Evolutionary conservation across 345 rosid species (phyloP), one percentile per base, ranked within the genome.

Genomic region (Eucalyptus erythrocorys): DNA sequence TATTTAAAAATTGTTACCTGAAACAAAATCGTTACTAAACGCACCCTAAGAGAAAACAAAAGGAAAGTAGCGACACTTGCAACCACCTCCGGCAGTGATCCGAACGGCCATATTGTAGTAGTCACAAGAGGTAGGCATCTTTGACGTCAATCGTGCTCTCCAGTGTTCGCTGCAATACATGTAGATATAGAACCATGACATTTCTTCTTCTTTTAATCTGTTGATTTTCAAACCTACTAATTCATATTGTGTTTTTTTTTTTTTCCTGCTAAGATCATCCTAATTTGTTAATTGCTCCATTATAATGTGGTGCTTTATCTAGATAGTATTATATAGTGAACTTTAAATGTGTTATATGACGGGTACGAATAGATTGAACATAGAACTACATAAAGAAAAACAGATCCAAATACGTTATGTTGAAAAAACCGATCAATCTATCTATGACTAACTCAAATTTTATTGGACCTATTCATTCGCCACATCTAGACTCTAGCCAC

Each of bases 11-110:
- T 19, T 51, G 1, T 51, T 19, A 2, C 2, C 1, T 1, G 0
- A 0, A 50, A 50, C 0, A 0, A 0, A 51, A 51, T 4, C 1
- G 1, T 51, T 17, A 51, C 55, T 4, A 51, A 51, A 51, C 9
- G 22, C 24, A 51, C 24, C 51, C 1, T 19, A 51, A 51, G 2
- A 51, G 55, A 51, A 51, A 51, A 51, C 24, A 51, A 19, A 51
- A 51, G 4, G 10, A 51, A 51, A 51, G 55, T 51, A 51, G 55
- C 2, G 0, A 51, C 55, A 51, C 55, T 51, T 51, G 55, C 2
- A 51, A 10, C 55, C 55, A 51, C 55, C 24, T 51, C 24, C 2
- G 0, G 1, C 1, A 7, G 24, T 0, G 2, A 19, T 19, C 24
- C 24, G 0, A 51, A 51, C 0, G 1, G 14, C n/a, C 64, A 57